Percentiles rank a stretch among this genome's conserved stretches.
These are phyloP conservation scores for Cytospora leucostoma DNA, from an alignment of 2,329 filamentous ascomycete species.

Conservation along the genomic window DNA sequence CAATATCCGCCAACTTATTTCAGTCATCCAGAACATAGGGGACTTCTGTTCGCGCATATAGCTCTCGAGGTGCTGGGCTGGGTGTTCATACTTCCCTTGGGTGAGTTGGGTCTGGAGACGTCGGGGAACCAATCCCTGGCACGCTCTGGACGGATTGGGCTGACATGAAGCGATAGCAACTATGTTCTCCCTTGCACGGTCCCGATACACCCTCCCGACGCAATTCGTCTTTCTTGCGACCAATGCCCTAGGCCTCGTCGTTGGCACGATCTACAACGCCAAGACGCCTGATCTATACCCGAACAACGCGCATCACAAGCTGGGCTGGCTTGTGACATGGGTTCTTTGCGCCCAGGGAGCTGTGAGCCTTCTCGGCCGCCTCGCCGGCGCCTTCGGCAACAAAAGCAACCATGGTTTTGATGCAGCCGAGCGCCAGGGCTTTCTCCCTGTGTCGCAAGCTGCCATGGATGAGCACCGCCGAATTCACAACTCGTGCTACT, in stretches of 20 bases:
- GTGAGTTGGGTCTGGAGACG: conserved; percentile 46
- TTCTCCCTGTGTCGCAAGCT: conserved; percentile 62
- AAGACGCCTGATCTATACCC: conserved; percentile 84
- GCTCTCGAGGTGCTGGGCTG: conserved; percentile 68
- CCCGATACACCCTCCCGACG: conserved; percentile 67
- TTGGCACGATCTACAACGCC: conserved; percentile 73
- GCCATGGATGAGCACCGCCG: conserved; percentile 55
- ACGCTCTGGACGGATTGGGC: not conserved
- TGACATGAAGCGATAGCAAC: conserved; percentile 58
- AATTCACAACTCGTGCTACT: conserved; percentile 39
- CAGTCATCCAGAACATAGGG: conserved; percentile 40
- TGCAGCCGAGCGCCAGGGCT: conserved; percentile 54
- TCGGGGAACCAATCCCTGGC: no score
- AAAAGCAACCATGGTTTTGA: conserved; percentile 20
- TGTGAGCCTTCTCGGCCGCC: conserved; percentile 65
- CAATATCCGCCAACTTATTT: conserved; percentile 43
- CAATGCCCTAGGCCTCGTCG: conserved; percentile 65
- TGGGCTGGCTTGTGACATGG: conserved; percentile 82
- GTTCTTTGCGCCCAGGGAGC: conserved; percentile 69
- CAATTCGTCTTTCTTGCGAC: conserved; percentile 69
- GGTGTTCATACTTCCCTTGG: conserved; percentile 68
- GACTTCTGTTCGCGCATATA: conserved; percentile 59
- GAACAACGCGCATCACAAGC: conserved; percentile 83
- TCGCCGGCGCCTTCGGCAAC: conserved; percentile 49
- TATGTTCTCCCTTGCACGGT: conserved; percentile 82